Conservation (phyloP, 768 basidiomycete species). For the Imleria badia region DNA sequence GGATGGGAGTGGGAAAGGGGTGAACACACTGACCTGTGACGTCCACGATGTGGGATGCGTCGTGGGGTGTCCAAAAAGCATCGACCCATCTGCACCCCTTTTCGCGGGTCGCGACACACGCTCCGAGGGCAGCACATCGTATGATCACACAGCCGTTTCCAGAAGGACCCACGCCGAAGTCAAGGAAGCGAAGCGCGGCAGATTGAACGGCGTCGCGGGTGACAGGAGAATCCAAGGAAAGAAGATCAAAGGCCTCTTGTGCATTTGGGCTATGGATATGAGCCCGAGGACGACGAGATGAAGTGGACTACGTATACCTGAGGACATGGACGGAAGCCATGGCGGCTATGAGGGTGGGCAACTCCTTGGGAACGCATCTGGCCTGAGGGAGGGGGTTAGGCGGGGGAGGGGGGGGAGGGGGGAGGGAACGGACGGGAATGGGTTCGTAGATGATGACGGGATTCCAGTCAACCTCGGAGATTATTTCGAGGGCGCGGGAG, state of each 20-base stretch:
- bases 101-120: constrained; percentile 53
- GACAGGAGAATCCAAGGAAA: constrained; percentile 48
- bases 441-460: constrained; percentile 81
- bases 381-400: constrained; percentile 43
- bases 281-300: constrained; percentile 1
- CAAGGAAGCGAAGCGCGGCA: constrained; percentile 63
- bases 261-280: constrained; percentile 69
- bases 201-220: constrained; percentile 58
- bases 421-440: constrained; percentile 61
- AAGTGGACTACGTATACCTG: constrained; percentile 45
- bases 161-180: constrained; percentile 52
- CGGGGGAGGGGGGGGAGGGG: neutral
- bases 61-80: constrained; percentile 65
- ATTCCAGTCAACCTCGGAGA: constrained; percentile 68
- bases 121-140: constrained; percentile 70
- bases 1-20: neutral
- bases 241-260: constrained; percentile 71
- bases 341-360: constrained; percentile 61
- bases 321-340: constrained; percentile 63
- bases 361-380: constrained; percentile 76
- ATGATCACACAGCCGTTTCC: constrained; percentile 66
- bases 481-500: constrained; percentile 59
- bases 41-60: constrained; percentile 59
- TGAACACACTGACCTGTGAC: constrained; percentile 62
- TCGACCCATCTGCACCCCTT: constrained; percentile 59